Evolutionary conservation across 169 alveolate species (phyloP), one percentile per base, ranked within the genome.

Genomic region (Cryptosporidium meleagridis): DNA sequence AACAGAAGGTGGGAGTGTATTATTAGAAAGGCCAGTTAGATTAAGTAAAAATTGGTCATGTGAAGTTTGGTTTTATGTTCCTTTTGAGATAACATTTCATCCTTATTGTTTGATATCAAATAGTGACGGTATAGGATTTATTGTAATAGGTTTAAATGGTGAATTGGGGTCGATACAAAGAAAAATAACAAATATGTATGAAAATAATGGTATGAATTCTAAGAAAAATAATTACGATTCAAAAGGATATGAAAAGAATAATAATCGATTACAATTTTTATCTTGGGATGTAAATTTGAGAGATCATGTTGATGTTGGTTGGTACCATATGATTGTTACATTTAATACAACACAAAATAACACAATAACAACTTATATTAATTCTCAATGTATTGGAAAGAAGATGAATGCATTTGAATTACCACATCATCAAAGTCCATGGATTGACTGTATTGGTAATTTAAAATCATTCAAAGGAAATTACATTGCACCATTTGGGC

Each of bases 381-480:
- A 80, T 65, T 80, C 89, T 16, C 73, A 80, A n/a, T 80, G 89
- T n/a, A 65, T 80, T 48, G 89, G 89, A 10, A 80, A 80, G 67
- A 80, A 80, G 48, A 44, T 33, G 62, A 80, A 80, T 62, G 31
- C 35, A 16, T 29, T 62, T 29, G 89, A 80, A 35, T 48, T 80
- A 33, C 89, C 89, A 16, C 89, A 80, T 62, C 89, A 80, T 80
- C 89, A 80, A 65, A 65, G 75, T 41, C 89, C 89, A 61, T 80
- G 89, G 89, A 80, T 80, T 41, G 73, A 59, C 41, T 80, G 89
- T 80, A 80, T 80, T 23, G 89, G 89, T 61, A 80, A 80, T 62
- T 65, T 80, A 51, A 80, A 62, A 65, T 37, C 89, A 62, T 16
- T 5, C 16, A 80, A 80, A 80, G 89, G 89, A 8, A 61, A 65